Percentiles rank a stretch among this genome's conserved stretches.
Conservation (phyloP, 371 early-diverging fungal genomes). For the Actinomortierella wolfii region DNA sequence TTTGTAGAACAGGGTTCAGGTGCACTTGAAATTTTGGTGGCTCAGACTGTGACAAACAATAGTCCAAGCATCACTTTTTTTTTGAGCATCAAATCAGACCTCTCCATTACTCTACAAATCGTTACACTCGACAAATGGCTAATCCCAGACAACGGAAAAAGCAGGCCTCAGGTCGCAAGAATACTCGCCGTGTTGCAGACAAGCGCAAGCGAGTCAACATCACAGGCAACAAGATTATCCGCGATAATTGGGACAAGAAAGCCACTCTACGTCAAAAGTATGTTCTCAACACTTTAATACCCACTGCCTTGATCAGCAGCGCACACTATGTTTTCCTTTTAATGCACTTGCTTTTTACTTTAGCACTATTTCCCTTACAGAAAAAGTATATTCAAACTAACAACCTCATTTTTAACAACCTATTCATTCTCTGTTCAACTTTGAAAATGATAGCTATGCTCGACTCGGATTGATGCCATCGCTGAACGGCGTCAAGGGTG, state of each 20-base stretch:
- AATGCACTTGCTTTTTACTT: too few relatives aligned
- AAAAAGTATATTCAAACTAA: too few relatives aligned
- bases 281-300: conserved; percentile 11
- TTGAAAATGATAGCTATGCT: conserved; percentile 52
- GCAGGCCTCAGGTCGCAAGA: conserved; percentile 47
- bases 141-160: conserved; percentile 30
- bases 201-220: conserved; percentile 58
- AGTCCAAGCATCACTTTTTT: conserved; percentile 6
- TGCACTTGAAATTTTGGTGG: too few relatives aligned
- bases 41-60: too few relatives aligned
- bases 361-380: too few relatives aligned
- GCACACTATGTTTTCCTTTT: too few relatives aligned
- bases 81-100: background rate
- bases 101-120: conserved; percentile 1
- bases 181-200: conserved; percentile 58
- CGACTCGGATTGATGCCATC: conserved; percentile 76
- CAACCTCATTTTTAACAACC: too few relatives aligned
- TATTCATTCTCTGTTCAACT: conserved; percentile 2
- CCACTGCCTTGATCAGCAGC: too few relatives aligned
- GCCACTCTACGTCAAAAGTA: conserved; percentile 81
- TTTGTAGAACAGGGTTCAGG: too few relatives aligned
- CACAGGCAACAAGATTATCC: conserved; percentile 65
- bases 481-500: conserved; percentile 82
- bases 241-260: conserved; percentile 76
- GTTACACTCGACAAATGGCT: conserved; percentile 13